A percentile compares a stretch with the other conserved stretches of the same genome.
Conservation (phyloP, 75 land plant species). For the Pinus albicaulis region DNA sequence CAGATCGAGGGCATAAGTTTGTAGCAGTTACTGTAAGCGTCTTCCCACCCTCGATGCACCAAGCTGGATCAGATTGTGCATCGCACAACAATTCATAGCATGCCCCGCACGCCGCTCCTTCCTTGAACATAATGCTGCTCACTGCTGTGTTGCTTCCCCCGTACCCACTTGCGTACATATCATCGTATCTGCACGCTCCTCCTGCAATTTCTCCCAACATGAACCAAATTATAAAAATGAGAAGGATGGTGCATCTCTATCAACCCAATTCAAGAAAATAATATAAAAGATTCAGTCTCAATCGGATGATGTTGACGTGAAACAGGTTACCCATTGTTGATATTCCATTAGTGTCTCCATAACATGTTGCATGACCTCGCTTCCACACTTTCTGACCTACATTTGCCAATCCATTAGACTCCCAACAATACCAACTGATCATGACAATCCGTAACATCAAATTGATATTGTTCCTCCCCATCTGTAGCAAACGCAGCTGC, state of each 20-base stretch:
- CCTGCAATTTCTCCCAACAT: slow-evolving; percentile 7
- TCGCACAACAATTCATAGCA: slow-evolving; percentile 32
- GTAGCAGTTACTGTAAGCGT: slow-evolving; percentile 18
- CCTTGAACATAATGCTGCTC: slow-evolving; percentile 24
- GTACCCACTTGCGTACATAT: slow-evolving; percentile 23
- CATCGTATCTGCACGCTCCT: slow-evolving; percentile 42
- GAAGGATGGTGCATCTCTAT: too few species aligned
- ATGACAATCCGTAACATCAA: too few species aligned
- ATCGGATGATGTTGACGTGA: too few species aligned
- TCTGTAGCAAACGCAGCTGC: too few species aligned
- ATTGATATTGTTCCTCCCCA: too few species aligned
- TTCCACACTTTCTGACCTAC: slow-evolving; percentile 7
- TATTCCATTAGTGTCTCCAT: slow-evolving; percentile 13
- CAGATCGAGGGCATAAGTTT: slow-evolving; percentile 21
- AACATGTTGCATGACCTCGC: slow-evolving; percentile 27
- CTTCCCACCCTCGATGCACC: slow-evolving; percentile 2
- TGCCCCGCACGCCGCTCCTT: slow-evolving; percentile 30
- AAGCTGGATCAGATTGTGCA: neutral
- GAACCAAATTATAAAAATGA: too few species aligned
- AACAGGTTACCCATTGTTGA: too few species aligned
- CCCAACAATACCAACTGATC: too few species aligned
- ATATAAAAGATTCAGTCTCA: too few species aligned
- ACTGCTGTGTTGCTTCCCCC: slow-evolving; percentile 25
- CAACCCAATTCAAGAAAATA: too few species aligned
- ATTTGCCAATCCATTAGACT: too few species aligned